Evolutionary conservation across 345 rosid genomes (phyloP).

Genomic region (Pistacia atlantica): DNA sequence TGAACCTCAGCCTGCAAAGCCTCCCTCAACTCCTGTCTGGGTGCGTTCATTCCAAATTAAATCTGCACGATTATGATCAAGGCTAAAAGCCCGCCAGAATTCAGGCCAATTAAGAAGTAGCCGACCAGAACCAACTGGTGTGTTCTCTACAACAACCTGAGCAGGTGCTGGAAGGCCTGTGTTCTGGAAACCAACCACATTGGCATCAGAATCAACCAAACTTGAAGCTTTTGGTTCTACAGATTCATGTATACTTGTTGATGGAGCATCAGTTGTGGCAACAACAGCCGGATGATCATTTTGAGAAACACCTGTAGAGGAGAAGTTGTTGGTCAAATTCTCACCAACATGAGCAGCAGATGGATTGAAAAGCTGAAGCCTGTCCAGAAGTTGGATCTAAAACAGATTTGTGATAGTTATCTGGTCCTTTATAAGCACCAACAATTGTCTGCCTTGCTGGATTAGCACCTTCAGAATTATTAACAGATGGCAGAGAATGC

Average conservation of each 20-base stretch:
- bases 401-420: conserved; percentile 49
- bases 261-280: conserved; percentile 44
- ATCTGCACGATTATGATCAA: conserved; percentile 99
- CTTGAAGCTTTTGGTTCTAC: conserved; percentile 51
- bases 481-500: conserved; percentile 46
- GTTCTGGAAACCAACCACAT: conserved; percentile 44
- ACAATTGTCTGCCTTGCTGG: conserved; percentile 46
- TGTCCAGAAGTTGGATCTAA: conserved; percentile 52
- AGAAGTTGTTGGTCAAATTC: conserved; percentile 42
- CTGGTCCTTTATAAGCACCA: conserved; percentile 47
- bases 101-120: conserved; percentile 94
- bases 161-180: conserved; percentile 91
- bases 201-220: conserved; percentile 49
- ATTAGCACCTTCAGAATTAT: conserved; percentile 59
- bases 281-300: conserved; percentile 43
- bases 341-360: conserved; percentile 47
- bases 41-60: conserved; percentile 99
- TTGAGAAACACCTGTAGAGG: conserved; percentile 47
- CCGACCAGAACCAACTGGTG: conserved; percentile 95
- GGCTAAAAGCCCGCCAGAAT: conserved; percentile 98
- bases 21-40: conserved; percentile 95
- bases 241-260: conserved; percentile 41
- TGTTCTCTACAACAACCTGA: conserved; percentile 91
- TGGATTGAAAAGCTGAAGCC: conserved; percentile 35
- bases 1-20: conserved; percentile 98